A percentile compares a stretch with the other conserved stretches of the same genome.
Evolutionary conservation across 306 rosid species (phyloP).

Genomic region (Dalbergia cultrata): DNA sequence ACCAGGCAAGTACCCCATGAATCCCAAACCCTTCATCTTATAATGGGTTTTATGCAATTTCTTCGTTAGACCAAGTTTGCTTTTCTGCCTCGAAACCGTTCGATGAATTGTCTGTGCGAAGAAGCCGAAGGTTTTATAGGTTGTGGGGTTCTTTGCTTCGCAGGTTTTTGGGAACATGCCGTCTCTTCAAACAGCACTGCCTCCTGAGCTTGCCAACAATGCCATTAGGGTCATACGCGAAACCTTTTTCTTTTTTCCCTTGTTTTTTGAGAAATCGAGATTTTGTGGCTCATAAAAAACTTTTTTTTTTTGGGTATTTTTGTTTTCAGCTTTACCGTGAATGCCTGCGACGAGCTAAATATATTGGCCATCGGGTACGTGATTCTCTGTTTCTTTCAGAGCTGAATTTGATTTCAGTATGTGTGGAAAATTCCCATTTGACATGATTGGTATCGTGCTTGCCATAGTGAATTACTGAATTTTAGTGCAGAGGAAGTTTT

Average conservation of each 20-base stretch:
- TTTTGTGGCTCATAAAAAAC: not conserved
- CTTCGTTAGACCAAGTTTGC: not conserved
- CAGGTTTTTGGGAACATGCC: constrained; percentile 67
- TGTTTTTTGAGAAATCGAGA: not conserved
- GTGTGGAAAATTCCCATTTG: constrained; percentile 6
- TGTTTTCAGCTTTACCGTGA: constrained; percentile 84
- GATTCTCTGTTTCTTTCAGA: not conserved
- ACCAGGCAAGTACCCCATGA: constrained; percentile 36
- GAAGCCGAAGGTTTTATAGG: not conserved
- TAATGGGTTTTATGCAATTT: not conserved
- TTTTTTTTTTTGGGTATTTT: not conserved
- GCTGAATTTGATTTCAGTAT: constrained; percentile 7
- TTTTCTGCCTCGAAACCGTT: constrained; percentile 22
- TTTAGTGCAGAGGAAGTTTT: not conserved
- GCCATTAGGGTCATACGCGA: constrained; percentile 68
- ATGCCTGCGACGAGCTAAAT: constrained; percentile 93
- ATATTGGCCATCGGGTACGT: constrained; percentile 80
- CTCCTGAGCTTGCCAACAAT: constrained; percentile 96
- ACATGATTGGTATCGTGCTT: constrained; percentile 7
- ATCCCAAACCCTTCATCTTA: not conserved
- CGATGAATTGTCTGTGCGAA: constrained; percentile 38
- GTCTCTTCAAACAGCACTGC: constrained; percentile 90
- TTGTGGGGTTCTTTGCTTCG: not conserved
- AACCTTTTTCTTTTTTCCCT: constrained; percentile 15
- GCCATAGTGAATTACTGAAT: not conserved